These are phyloP conservation scores for Rhodamnia rubescens DNA, from an alignment of 345 rosid species.

Conservation along the genomic window DNA sequence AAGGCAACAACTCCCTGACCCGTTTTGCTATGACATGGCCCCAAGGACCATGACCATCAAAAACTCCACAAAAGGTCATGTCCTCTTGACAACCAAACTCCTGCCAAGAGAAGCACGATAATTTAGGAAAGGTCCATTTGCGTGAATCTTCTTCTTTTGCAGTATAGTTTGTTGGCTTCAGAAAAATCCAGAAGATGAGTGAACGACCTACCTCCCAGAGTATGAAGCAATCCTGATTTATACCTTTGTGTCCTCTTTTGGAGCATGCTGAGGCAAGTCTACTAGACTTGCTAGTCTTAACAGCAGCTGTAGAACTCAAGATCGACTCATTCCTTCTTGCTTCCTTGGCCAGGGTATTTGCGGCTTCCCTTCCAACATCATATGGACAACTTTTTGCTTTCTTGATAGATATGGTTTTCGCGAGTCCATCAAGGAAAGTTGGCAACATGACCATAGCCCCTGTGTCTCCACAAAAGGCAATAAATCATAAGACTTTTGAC, in stretches of 20 bases:
- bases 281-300: slow-evolving; percentile 31
- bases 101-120: slow-evolving; percentile 10
- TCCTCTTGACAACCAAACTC: slow-evolving; percentile 90
- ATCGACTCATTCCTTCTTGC: slow-evolving; percentile 58
- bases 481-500: neutral
- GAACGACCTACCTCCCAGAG: slow-evolving; percentile 68
- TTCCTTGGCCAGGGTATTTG: slow-evolving; percentile 50
- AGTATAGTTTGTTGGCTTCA: neutral
- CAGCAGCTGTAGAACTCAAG: slow-evolving; percentile 43
- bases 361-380: slow-evolving; percentile 53
- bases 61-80: slow-evolving; percentile 69
- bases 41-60: slow-evolving; percentile 98
- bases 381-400: slow-evolving; percentile 27
- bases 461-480: neutral
- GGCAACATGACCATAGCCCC: slow-evolving; percentile 49
- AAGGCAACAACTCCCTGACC: slow-evolving; percentile 40
- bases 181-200: neutral
- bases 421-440: slow-evolving; percentile 50
- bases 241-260: slow-evolving; percentile 72
- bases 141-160: neutral
- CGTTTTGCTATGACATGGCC: slow-evolving; percentile 66
- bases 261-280: slow-evolving; percentile 59
- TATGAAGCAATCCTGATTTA: slow-evolving; percentile 64
- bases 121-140: neutral
- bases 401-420: slow-evolving; percentile 44